Evolutionary conservation across 306 rosid species (phyloP), one percentile per base, ranked within the genome.

Genomic region (Quercus rubra): DNA sequence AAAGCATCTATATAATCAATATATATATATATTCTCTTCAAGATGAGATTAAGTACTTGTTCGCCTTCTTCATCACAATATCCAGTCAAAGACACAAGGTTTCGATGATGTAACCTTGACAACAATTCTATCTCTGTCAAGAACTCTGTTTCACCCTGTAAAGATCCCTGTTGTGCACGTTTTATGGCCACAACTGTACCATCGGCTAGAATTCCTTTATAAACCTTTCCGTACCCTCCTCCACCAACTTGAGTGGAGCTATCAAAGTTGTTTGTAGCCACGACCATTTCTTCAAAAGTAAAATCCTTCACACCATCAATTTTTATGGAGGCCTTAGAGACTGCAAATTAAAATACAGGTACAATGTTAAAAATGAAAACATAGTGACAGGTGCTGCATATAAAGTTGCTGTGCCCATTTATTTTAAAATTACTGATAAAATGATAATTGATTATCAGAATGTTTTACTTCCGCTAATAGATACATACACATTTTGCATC

Each of bases 61-160:
- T 93, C 96, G 18, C 90, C 88, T 81, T 87, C 92, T 59, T 91
- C 97, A 63, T 93, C 97, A 74, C 96, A 91, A 69, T 93, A 93
- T 74, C 97, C 96, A 63, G 91, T 1, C 77, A 93, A 83, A 78
- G 94, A 86, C 52, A 93, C 96, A 2, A 93, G 97, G 83, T 93
- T 91, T 67, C 96, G 90, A 84, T 93, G 96, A 89, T 93, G 97
- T 74, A 89, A 62, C 84, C 96, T 88, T 68, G 96, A 91, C 61
- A 93, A 82, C 71, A 93, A 76, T 46, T 91, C 82, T 88, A 91
- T 91, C 85, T 93, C 97, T 38, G 96, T 93, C 46, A 91, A 86
- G 84, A 93, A 93, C 91, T 93, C 97, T 83, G 74, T 91, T 84
- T 91, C 93, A 54, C 97, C 97, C 87, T 93, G 96, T 76, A 91